Percentiles rank a stretch among this genome's conserved stretches.
These are phyloP conservation scores for Arthrinium phaeospermum DNA, from an alignment of 2,329 filamentous ascomycete genomes.

Conservation along the genomic window DNA sequence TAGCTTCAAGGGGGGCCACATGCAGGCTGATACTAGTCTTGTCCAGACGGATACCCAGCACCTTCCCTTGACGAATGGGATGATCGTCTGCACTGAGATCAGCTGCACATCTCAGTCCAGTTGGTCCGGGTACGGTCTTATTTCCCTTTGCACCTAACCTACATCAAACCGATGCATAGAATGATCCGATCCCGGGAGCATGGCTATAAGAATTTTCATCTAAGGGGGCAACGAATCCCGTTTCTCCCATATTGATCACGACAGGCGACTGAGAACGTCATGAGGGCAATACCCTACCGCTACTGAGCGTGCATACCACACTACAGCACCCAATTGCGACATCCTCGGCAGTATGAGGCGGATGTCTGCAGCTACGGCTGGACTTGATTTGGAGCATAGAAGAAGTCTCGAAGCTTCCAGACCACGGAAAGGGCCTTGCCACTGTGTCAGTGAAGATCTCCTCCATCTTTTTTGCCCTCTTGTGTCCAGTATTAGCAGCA, in stretches of 20 bases:
- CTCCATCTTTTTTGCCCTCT: background rate
- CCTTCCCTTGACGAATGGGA: background rate
- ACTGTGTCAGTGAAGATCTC: background rate
- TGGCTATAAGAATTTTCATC: background rate
- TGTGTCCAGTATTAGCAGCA: background rate
- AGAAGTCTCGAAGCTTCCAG: slow-evolving; percentile 12
- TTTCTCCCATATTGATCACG: too few species aligned
- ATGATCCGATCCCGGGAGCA: background rate
- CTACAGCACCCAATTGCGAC: background rate
- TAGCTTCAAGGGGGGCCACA: background rate
- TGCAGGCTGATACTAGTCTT: background rate
- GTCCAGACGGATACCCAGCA: background rate
- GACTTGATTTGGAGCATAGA: background rate
- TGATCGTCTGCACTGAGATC: background rate
- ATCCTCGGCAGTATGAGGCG: background rate
- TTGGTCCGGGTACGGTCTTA: background rate
- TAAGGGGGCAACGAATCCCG: background rate
- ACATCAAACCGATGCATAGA: background rate
- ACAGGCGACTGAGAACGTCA: too few species aligned
- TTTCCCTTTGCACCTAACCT: background rate
- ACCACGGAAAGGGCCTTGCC: background rate
- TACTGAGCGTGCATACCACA: too few species aligned
- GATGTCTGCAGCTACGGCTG: background rate
- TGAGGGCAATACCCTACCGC: too few species aligned
- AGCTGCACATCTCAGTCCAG: background rate